These are phyloP conservation scores for Isabelozyma gotoi DNA, from an alignment of 805 yeast genomes.

Conservation along the genomic window DNA sequence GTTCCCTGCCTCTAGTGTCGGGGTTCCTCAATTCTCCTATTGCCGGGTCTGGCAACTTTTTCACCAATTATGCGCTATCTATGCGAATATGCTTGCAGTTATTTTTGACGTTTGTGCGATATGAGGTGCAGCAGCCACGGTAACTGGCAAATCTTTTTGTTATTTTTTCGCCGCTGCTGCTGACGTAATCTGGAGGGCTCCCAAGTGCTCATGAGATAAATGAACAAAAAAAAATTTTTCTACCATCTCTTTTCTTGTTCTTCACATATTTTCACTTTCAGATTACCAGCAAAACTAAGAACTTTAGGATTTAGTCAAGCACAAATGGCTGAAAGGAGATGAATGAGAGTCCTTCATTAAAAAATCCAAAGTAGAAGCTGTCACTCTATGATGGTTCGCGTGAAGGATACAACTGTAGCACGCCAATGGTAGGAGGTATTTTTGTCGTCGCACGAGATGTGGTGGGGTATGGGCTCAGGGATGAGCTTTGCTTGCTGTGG, in stretches of 20 bases:
- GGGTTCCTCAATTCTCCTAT: neutral
- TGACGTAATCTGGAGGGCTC: neutral
- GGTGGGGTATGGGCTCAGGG: too few relatives aligned
- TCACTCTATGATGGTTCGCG: constrained; percentile 39
- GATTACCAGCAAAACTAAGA: constrained; percentile 48
- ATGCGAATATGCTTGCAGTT: neutral
- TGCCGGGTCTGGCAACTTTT: neutral
- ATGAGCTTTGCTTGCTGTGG: too few relatives aligned
- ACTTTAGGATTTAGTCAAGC: constrained; percentile 44
- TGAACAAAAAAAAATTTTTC: constrained; percentile 4
- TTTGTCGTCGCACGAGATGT: too few relatives aligned
- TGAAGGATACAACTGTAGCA: constrained; percentile 36
- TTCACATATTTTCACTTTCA: constrained; percentile 37
- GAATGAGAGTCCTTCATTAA: constrained; percentile 5
- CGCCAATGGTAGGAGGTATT: constrained; percentile 2
- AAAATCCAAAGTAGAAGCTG: constrained; percentile 26
- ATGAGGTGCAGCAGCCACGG: neutral
- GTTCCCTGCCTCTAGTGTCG: neutral
- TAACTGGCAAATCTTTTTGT: too few relatives aligned
- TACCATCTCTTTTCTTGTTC: constrained; percentile 12
- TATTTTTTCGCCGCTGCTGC: neutral
- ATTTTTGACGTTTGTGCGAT: neutral
- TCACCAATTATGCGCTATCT: neutral
- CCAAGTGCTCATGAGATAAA: neutral
- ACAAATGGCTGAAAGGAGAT: constrained; percentile 52